phyloP scores from a whole-genome alignment of 1,139 yeast species.

The Hyphopichia khmerensis region DNA sequence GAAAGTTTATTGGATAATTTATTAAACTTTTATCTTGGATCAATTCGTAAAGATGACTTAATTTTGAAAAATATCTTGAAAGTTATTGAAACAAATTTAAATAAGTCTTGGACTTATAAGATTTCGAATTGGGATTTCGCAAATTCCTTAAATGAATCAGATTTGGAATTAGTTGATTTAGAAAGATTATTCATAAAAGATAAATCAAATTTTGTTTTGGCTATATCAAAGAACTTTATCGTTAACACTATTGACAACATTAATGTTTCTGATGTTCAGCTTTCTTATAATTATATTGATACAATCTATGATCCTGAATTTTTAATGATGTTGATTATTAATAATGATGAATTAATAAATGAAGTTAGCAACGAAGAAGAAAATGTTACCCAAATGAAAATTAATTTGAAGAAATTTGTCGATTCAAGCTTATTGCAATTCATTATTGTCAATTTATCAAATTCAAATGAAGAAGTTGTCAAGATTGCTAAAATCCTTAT shows the following conservation, averaged over 20 bases:
- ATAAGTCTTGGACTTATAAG: conserved; percentile 55
- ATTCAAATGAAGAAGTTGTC: conserved; percentile 10
- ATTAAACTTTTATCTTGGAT: conserved; percentile 58
- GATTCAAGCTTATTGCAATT: conserved; percentile 61
- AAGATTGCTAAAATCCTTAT: conserved; percentile 38
- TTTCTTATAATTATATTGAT: conserved; percentile 10
- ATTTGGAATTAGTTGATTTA: conserved; percentile 41
- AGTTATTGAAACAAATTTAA: conserved; percentile 52
- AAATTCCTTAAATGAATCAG: conserved; percentile 37
- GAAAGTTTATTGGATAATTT: conserved; percentile 46
- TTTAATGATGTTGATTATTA: conserved; percentile 52
- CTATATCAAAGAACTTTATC: conserved; percentile 53
- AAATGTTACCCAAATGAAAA: conserved; percentile 20
- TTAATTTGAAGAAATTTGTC: conserved; percentile 58
- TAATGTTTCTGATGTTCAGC: neutral
- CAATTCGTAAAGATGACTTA: conserved; percentile 59
- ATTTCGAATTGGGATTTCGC: conserved; percentile 69
- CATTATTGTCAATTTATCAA: conserved; percentile 48
- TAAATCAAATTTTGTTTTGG: conserved; percentile 50
- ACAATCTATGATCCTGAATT: conserved; percentile 62
- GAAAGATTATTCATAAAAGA: conserved; percentile 48
- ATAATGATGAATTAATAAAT: conserved; percentile 53
- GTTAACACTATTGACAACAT: conserved; percentile 38
- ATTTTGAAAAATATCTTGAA: conserved; percentile 56
- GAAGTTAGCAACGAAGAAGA: conserved; percentile 28